A percentile compares a stretch with the other conserved stretches of the same genome.
These are phyloP conservation scores for Ustilago cynodontis DNA, from an alignment of 1,284 basidiomycete genomes.

Conservation along the genomic window DNA sequence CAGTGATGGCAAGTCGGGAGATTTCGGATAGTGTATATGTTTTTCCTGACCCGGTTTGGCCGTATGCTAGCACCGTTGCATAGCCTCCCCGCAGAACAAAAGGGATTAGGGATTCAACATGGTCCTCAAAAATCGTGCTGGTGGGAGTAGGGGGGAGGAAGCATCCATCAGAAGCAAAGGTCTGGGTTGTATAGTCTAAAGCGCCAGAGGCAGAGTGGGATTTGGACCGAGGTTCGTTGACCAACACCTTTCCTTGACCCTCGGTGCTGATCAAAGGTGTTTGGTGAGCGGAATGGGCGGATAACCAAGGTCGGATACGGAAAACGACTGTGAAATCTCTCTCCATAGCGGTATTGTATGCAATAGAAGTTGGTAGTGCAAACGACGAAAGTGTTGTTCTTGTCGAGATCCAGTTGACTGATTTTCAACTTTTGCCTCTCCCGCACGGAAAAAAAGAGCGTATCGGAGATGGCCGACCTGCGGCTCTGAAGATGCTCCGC, in stretches of 20 bases:
- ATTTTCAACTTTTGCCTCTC: conserved; percentile 1
- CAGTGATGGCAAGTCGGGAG: conserved; percentile 16
- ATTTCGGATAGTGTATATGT: conserved; percentile 24
- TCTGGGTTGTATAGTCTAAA: conserved; percentile 12
- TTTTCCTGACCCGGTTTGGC: conserved; percentile 37
- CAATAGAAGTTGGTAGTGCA: background rate
- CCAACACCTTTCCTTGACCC: background rate
- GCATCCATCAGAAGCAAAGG: conserved; percentile 19
- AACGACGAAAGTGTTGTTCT: background rate
- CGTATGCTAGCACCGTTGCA: conserved; percentile 39
- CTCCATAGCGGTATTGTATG: conserved; percentile 14
- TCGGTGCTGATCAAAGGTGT: no score
- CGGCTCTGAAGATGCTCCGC: no score
- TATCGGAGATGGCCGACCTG: conserved; percentile 27
- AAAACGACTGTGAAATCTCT: conserved; percentile 43
- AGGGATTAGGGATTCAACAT: conserved; percentile 24
- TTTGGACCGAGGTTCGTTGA: conserved; percentile 28
- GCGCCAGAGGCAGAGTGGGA: background rate
- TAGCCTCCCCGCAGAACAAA: conserved; percentile 33
- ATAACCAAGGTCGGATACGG: conserved; percentile 29
- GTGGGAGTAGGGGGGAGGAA: conserved; percentile 17
- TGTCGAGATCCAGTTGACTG: background rate
- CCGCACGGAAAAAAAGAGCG: background rate
- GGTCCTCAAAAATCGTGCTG: conserved; percentile 4
- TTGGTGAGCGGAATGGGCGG: background rate